Evolutionary conservation across 306 rosid genomes (phyloP).

Genomic region (cucumber (Cucumis sativus)): DNA sequence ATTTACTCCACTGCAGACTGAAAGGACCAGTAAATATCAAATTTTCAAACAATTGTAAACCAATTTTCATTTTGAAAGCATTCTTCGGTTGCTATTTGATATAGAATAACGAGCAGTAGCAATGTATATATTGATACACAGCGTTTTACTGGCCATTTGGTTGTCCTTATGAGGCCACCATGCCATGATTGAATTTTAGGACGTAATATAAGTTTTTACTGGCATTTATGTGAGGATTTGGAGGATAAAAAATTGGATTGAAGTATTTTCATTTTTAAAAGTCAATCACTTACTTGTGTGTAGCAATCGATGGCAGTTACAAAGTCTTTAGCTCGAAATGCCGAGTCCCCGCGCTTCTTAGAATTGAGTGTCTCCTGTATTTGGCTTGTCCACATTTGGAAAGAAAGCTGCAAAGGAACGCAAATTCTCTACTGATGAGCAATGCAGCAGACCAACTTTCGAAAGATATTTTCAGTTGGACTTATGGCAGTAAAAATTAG

Average conservation of each 20-base stretch:
- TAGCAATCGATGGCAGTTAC: conserved; percentile 57
- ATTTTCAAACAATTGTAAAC: background rate
- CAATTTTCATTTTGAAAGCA: background rate
- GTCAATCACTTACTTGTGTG: conserved; percentile 53
- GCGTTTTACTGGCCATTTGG: background rate
- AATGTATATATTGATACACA: background rate
- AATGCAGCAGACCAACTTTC: background rate
- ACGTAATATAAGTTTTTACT: background rate
- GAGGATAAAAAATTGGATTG: background rate
- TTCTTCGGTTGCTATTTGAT: background rate
- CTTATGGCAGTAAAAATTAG: background rate
- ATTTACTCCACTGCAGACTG: background rate
- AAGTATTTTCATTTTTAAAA: conserved; percentile 3
- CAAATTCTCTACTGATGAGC: conserved; percentile 4
- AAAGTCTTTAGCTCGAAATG: conserved; percentile 75
- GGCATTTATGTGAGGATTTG: conserved; percentile 8
- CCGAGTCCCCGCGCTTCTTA: conserved; percentile 81
- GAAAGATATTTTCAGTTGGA: background rate
- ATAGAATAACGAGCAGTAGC: background rate
- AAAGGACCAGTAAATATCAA: background rate
- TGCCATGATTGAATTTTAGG: background rate
- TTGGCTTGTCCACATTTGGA: conserved; percentile 98
- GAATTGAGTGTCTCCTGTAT: conserved; percentile 87
- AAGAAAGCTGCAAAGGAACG: conserved; percentile 60
- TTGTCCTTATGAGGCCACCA: background rate